Conservation (phyloP, 2,329 filamentous ascomycete species). For the Pseudocercospora musae region DNA sequence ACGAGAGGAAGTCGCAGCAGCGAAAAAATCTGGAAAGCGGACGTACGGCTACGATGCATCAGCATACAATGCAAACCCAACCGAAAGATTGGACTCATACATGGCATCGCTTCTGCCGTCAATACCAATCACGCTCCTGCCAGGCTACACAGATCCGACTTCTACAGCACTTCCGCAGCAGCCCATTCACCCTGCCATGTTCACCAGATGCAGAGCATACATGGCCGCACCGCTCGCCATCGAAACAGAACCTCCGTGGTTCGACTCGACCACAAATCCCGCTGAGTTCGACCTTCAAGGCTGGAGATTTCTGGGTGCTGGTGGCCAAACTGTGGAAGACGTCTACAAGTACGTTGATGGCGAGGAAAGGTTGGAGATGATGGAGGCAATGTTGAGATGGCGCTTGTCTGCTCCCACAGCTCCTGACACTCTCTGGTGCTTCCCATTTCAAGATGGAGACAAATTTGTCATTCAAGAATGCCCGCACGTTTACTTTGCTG, state of each 20-base stretch:
- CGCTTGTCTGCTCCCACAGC: constrained; percentile 87
- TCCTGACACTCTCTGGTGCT: constrained; percentile 93
- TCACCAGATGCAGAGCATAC: constrained; percentile 71
- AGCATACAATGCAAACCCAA: constrained; percentile 81
- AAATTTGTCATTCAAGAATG: constrained; percentile 82
- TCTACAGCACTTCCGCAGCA: constrained; percentile 90
- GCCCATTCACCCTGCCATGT: constrained; percentile 87
- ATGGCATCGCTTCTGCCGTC: constrained; percentile 76
- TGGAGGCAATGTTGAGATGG: constrained; percentile 94
- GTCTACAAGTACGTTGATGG: constrained; percentile 80
- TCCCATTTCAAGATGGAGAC: constrained; percentile 92
- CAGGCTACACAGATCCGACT: constrained; percentile 79
- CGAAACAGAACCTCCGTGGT: constrained; percentile 57
- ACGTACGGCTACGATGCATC: constrained; percentile 94
- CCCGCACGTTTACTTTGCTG: constrained; percentile 85
- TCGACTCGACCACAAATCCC: constrained; percentile 88
- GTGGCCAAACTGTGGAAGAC: constrained; percentile 91
- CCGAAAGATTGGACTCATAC: constrained; percentile 78
- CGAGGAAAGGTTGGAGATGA: constrained; percentile 76
- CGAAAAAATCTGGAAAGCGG: constrained; percentile 56
- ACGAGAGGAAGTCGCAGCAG: constrained; percentile 44
- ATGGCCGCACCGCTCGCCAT: constrained; percentile 41
- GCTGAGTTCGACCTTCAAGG: constrained; percentile 90
- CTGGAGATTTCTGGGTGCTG: constrained; percentile 80
- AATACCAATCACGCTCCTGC: constrained; percentile 83